Percentiles rank a stretch among this genome's conserved stretches.
phyloP scores from a whole-genome alignment of 768 basidiomycete genomes.

The Tephrocybe sp. region DNA sequence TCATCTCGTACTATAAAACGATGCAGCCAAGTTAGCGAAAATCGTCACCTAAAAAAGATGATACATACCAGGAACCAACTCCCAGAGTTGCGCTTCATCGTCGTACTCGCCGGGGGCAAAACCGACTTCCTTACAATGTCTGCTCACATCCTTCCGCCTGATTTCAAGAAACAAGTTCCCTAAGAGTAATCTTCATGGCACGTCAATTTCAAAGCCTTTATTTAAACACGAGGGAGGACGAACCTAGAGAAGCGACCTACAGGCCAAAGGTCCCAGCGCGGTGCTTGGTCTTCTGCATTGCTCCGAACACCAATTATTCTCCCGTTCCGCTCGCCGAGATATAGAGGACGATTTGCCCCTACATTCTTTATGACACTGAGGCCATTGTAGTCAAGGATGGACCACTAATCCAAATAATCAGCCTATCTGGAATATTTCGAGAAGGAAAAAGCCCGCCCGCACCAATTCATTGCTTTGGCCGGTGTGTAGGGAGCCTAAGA shows the following conservation, averaged over 20 bases:
- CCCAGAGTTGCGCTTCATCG: constrained; percentile 10
- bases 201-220: too few relatives aligned
- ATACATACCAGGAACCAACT: constrained; percentile 4
- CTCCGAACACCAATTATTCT: constrained; percentile 4
- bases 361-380: constrained; percentile 8
- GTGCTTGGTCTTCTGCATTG: constrained; percentile 8
- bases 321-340: constrained; percentile 9
- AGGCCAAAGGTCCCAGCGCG: constrained; percentile 12
- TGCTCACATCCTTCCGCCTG: background rate
- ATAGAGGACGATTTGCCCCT: constrained; percentile 1
- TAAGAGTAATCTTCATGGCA: constrained; percentile 1
- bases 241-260: constrained; percentile 10
- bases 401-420: background rate
- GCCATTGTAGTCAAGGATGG: constrained; percentile 7
- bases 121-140: constrained; percentile 5
- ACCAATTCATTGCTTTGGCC: constrained; percentile 2
- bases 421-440: too few relatives aligned
- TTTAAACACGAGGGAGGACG: too few relatives aligned
- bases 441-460: too few relatives aligned
- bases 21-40: background rate
- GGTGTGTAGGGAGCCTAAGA: background rate
- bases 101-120: constrained; percentile 12
- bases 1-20: background rate
- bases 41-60: background rate
- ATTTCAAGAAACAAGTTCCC: constrained; percentile 9